Evolutionary conservation across 2,329 filamentous ascomycete genomes (phyloP).

Genomic region (Colletotrichum liaoningense): DNA sequence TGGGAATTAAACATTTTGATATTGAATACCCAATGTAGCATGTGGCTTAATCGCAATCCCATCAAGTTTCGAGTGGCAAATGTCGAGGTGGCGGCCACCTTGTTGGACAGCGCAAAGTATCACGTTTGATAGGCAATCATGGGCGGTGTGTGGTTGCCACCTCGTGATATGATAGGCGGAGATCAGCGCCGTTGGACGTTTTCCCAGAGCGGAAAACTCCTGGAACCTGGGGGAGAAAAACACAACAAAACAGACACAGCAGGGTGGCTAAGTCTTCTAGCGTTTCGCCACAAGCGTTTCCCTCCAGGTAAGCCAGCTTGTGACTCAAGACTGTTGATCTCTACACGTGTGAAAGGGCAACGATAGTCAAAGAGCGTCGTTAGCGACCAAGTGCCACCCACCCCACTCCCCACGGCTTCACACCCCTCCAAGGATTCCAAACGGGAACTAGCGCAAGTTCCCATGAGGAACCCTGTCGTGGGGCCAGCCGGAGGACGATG

Average conservation of each 20-base stretch:
- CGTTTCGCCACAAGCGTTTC: neutral
- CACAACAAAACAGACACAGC: neutral
- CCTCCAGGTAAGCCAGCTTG: neutral
- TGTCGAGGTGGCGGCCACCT: conserved; percentile 22
- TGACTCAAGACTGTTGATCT: conserved; percentile 9
- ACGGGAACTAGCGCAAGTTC: conserved; percentile 36
- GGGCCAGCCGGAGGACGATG: conserved; percentile 27
- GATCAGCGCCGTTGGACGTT: neutral
- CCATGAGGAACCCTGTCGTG: conserved; percentile 31
- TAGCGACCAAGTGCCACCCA: conserved; percentile 17
- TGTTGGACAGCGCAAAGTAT: neutral
- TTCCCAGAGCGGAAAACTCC: neutral
- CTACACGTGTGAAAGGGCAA: conserved; percentile 22
- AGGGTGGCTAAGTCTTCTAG: neutral
- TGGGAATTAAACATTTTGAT: conserved; percentile 22
- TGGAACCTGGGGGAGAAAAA: neutral
- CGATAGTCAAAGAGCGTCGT: conserved; percentile 26
- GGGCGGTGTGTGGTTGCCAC: neutral
- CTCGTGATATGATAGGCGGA: neutral
- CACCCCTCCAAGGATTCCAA: conserved; percentile 31
- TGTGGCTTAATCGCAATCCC: neutral
- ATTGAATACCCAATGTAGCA: too few species aligned
- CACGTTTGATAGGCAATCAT: neutral
- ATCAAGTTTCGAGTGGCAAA: neutral
- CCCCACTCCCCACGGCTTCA: conserved; percentile 32